Conservation (phyloP, 768 basidiomycete genomes). For the Lactarius akahatsu region DNA sequence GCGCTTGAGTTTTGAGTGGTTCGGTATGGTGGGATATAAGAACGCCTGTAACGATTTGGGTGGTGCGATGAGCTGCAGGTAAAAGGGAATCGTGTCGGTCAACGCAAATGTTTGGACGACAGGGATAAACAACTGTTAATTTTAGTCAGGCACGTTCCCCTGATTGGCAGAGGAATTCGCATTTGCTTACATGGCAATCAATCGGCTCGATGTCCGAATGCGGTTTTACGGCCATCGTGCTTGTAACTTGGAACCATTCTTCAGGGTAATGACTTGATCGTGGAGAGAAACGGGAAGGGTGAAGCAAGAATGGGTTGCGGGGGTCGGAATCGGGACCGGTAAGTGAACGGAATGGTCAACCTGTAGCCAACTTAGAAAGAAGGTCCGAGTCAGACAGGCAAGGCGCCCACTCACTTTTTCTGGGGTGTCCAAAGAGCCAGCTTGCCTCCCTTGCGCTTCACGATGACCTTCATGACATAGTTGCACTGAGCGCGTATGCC, state of each 20-base stretch:
- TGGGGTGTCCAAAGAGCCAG: slow-evolving; percentile 46
- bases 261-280: slow-evolving; percentile 62
- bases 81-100: slow-evolving; percentile 59
- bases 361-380: slow-evolving; percentile 31
- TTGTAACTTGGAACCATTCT: slow-evolving; percentile 58
- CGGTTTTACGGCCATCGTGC: slow-evolving; percentile 42
- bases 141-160: not conserved
- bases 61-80: slow-evolving; percentile 57
- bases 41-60: slow-evolving; percentile 48
- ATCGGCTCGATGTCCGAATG: slow-evolving; percentile 41
- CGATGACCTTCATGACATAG: slow-evolving; percentile 48
- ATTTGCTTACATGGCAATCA: slow-evolving; percentile 49
- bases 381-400: not conserved
- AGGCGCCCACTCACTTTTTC: slow-evolving; percentile 42
- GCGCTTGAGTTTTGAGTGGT: slow-evolving; percentile 21
- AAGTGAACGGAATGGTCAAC: slow-evolving; percentile 49
- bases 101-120: slow-evolving; percentile 53
- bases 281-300: slow-evolving; percentile 51
- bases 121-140: slow-evolving; percentile 57
- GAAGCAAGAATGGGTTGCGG: slow-evolving; percentile 49
- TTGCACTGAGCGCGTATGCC: slow-evolving; percentile 38
- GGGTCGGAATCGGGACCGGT: slow-evolving; percentile 55
- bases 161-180: not conserved
- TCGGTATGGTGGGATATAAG: slow-evolving; percentile 34
- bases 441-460: slow-evolving; percentile 41